phyloP scores from a whole-genome alignment of 1,284 basidiomycete genomes.

The Athelia sp. region DNA sequence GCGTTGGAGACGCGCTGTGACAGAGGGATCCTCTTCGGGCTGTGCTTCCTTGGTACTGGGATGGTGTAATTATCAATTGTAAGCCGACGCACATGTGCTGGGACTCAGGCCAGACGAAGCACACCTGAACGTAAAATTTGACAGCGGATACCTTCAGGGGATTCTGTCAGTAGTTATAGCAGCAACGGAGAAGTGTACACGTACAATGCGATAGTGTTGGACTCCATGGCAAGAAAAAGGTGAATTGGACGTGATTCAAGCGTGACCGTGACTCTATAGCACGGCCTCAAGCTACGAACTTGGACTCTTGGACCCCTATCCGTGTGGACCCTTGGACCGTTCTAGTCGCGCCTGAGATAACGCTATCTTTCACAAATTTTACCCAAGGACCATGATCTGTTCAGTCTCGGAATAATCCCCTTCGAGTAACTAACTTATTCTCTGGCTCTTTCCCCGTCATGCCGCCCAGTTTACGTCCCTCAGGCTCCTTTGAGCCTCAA shows the following conservation, averaged over 20 bases:
- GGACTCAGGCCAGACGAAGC: background rate
- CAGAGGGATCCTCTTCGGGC: constrained; percentile 94
- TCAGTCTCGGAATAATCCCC: too few relatives aligned
- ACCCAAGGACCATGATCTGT: background rate
- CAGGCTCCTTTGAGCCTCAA: background rate
- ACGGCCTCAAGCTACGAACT: too few relatives aligned
- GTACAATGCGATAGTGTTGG: constrained; percentile 72
- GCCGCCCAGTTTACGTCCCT: background rate
- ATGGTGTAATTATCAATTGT: background rate
- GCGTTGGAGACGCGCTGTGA: constrained; percentile 82
- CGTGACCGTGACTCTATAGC: too few relatives aligned
- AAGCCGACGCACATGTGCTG: constrained; percentile 4
- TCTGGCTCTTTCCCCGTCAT: background rate
- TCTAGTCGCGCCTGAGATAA: too few relatives aligned
- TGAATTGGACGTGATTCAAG: too few relatives aligned
- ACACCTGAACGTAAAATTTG: constrained; percentile 83
- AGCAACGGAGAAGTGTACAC: constrained; percentile 19
- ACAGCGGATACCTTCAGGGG: constrained; percentile 65
- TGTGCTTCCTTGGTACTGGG: constrained; percentile 87
- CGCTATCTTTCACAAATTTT: background rate
- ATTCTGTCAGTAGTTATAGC: background rate
- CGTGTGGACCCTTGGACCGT: constrained; percentile 2
- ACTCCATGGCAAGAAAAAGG: constrained; percentile 23
- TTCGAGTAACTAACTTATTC: too few relatives aligned
- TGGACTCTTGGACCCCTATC: too few relatives aligned